Evolutionary conservation across 208 protist species (phyloP).

Genomic region (Entamoeba nuttalli): DNA sequence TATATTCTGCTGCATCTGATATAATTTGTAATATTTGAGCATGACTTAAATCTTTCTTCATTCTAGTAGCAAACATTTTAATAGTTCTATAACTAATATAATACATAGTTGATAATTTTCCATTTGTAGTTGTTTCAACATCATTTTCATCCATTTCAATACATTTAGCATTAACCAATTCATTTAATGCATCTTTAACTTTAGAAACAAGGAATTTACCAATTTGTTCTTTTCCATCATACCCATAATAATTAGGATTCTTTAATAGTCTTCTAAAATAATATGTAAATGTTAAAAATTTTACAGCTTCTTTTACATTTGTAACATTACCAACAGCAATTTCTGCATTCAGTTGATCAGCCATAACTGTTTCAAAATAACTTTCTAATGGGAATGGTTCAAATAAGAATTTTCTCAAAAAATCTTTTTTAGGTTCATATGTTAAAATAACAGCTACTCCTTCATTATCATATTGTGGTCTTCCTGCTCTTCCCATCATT

Average conservation of each 20-base stretch:
- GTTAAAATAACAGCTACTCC: constrained; percentile 4
- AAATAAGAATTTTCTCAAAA: constrained; percentile 63
- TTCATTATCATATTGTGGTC: constrained; percentile 29
- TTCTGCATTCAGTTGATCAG: constrained; percentile 95
- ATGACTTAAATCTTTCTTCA: not conserved
- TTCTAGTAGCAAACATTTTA: not conserved
- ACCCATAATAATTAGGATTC: constrained; percentile 10
- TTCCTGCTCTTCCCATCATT: constrained; percentile 54
- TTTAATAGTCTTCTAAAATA: not conserved
- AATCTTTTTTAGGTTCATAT: not conserved
- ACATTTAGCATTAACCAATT: not conserved
- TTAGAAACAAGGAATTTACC: not conserved
- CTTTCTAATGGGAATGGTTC: constrained; percentile 95
- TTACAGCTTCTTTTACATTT: constrained; percentile 45
- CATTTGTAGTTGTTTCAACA: not conserved
- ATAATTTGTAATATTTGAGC: not conserved
- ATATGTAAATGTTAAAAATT: not conserved
- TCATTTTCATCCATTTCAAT: not conserved
- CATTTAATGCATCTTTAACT: not conserved
- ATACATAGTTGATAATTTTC: not conserved
- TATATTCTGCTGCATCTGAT: not conserved
- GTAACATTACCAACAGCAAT: constrained; percentile 81
- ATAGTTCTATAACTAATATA: not conserved
- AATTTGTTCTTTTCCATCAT: not conserved
- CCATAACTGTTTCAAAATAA: constrained; percentile 74